Evolutionary conservation across 2,329 filamentous ascomycete genomes (phyloP).

Genomic region (Exophiala alcalophila): DNA sequence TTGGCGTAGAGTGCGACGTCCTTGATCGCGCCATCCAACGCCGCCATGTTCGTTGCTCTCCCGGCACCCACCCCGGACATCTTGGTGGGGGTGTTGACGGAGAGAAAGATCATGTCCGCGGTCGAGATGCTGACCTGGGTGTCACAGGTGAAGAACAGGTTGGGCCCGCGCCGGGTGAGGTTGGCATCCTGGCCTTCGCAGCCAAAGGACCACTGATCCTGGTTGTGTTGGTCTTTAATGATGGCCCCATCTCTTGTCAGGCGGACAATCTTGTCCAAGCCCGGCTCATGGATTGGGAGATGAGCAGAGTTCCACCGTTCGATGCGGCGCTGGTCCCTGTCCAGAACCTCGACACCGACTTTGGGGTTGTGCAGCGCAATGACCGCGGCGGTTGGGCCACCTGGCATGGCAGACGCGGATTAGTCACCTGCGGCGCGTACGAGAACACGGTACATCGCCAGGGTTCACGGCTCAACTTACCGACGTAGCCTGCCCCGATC

Average conservation of each 20-base stretch:
- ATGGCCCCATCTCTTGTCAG: constrained; percentile 40
- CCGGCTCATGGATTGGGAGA: constrained; percentile 74
- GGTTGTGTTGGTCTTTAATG: constrained; percentile 2
- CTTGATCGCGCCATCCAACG: constrained; percentile 66
- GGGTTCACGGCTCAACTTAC: constrained; percentile 40
- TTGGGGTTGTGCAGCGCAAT: constrained; percentile 71
- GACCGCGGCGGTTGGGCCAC: constrained; percentile 71
- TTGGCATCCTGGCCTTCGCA: constrained; percentile 23
- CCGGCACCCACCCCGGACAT: constrained; percentile 66
- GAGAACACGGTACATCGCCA: too few relatives aligned
- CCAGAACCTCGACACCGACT: constrained; percentile 71
- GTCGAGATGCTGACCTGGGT: constrained; percentile 59
- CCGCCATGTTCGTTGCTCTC: constrained; percentile 68
- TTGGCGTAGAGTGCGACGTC: constrained; percentile 66
- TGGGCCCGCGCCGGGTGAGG: constrained; percentile 53
- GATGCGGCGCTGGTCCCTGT: constrained; percentile 64
- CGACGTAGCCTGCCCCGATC: constrained; percentile 73
- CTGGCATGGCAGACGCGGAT: constrained; percentile 38
- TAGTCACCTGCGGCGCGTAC: constrained; percentile 4
- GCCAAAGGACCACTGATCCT: background rate
- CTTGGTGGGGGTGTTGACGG: constrained; percentile 79
- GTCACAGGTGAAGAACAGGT: constrained; percentile 72
- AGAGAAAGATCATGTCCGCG: constrained; percentile 71
- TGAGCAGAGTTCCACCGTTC: constrained; percentile 69
- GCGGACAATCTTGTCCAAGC: constrained; percentile 65